Percentiles rank a stretch among this genome's conserved stretches.
Conservation (phyloP, 2,329 filamentous ascomycete genomes). For the Colletotrichum orchidophilum region DNA sequence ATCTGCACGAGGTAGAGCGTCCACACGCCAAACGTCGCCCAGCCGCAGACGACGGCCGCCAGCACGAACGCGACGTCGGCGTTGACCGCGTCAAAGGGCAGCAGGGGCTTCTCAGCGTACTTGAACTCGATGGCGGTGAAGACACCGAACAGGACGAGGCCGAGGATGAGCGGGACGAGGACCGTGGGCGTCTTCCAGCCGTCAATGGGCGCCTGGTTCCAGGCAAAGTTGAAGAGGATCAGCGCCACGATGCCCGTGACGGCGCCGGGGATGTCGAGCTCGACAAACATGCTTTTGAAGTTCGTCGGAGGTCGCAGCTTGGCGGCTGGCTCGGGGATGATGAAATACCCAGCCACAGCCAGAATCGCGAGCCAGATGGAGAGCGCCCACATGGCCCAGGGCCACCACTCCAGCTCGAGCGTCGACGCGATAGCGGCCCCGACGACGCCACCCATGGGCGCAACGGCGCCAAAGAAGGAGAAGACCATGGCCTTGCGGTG, state of each 20-base stretch:
- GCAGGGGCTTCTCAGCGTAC: slow-evolving; percentile 59
- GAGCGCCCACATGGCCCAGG: slow-evolving; percentile 57
- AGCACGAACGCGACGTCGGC: slow-evolving; percentile 64
- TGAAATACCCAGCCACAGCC: slow-evolving; percentile 42
- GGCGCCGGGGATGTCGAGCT: slow-evolving; percentile 52
- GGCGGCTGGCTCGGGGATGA: slow-evolving; percentile 45
- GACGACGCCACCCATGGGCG: slow-evolving; percentile 55
- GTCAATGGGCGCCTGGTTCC: slow-evolving; percentile 70
- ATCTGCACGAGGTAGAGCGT: slow-evolving; percentile 62
- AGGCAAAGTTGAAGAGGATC: slow-evolving; percentile 72
- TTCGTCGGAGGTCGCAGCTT: slow-evolving; percentile 28
- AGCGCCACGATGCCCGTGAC: slow-evolving; percentile 61
- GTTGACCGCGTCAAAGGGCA: slow-evolving; percentile 63
- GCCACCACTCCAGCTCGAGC: slow-evolving; percentile 54
- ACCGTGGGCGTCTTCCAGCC: slow-evolving; percentile 68
- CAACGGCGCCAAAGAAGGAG: slow-evolving; percentile 56
- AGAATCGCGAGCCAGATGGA: slow-evolving; percentile 47
- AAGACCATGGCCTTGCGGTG: slow-evolving; percentile 69
- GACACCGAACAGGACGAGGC: slow-evolving; percentile 59
- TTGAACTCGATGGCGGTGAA: slow-evolving; percentile 67
- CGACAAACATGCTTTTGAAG: slow-evolving; percentile 36
- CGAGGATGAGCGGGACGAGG: slow-evolving; percentile 66
- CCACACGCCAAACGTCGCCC: slow-evolving; percentile 64
- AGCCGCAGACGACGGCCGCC: slow-evolving; percentile 61
- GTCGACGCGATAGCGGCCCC: slow-evolving; percentile 53